Evolutionary conservation across 177 flowering plant species (phyloP), one percentile per base, ranked within the genome.

Genomic region (Vitis hybrid): DNA sequence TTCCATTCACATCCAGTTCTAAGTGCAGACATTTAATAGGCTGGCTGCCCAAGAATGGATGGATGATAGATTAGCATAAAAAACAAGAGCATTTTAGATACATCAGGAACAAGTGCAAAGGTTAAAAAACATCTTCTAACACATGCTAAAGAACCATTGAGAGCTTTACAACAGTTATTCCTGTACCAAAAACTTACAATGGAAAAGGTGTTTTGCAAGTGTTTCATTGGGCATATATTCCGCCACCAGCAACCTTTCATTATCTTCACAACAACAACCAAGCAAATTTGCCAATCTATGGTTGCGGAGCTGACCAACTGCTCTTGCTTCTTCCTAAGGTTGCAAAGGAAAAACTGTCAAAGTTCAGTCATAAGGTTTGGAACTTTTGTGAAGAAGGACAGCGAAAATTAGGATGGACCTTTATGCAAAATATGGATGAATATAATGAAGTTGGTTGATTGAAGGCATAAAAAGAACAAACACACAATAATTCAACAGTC

Each of bases 161-260:
- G 12, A 60, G 5, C 63, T 49, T 66, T 15, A 31, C 10, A 14
- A 62, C 29, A 26, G 29, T 26, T 5, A 62, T 19, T 70, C 45
- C 16, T 50, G 1, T n/a, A 10, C 18, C 11, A 33, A 65, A 51
- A 60, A 21, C 85, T 75, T 83, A 86, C 89, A 86, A 64, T 84
- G 87, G 45, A 86, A 86, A 16, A 86, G 84, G 67, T 86, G 89
- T 67, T 84, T 86, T 18, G 89, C 86, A 60, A 86, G 85, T 21
- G 89, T 84, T 64, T 82, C 79, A 63, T 84, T 80, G 58, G 85
- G 87, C 85, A 84, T 80, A 63, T 76, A 84, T 62, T 84, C 87
- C 60, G 87, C 85, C 18, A 84, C 80, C 31, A 84, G 85, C 71
- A 84, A 74, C 52, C 87, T 78, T 67, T 84, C 85, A 58, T 82